phyloP scores from a whole-genome alignment of 441 rosid genomes.

The Jatropha podagrica region DNA sequence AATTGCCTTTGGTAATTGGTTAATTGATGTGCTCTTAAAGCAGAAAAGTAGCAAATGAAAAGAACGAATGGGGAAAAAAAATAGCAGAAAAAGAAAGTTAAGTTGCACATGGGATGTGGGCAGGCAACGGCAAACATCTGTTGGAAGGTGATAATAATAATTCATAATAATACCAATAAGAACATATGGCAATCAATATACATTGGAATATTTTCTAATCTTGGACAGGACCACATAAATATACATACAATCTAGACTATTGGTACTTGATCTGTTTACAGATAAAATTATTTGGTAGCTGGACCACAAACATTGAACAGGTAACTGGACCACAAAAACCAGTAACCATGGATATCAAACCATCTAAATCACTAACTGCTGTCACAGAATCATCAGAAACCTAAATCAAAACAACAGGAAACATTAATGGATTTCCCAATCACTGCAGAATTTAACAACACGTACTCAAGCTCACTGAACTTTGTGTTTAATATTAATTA shows the following conservation, averaged over 20 bases:
- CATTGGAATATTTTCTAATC: conserved; percentile 7
- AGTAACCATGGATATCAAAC: background rate
- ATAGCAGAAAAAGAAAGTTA: background rate
- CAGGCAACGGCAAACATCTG: background rate
- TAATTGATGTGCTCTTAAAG: background rate
- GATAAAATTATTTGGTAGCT: conserved; percentile 5
- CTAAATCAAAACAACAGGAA: background rate
- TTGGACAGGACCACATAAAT: conserved; percentile 24
- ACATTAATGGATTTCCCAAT: background rate
- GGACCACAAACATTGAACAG: conserved; percentile 15
- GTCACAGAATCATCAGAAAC: background rate
- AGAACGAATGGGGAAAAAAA: too few relatives aligned
- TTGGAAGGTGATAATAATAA: background rate
- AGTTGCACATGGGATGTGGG: conserved; percentile 19
- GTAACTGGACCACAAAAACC: background rate
- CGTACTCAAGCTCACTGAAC: background rate
- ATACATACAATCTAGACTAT: too few relatives aligned
- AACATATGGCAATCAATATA: background rate
- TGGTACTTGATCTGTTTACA: conserved; percentile 6
- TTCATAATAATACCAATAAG: background rate
- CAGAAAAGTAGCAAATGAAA: background rate
- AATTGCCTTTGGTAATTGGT: background rate
- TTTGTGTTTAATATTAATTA: background rate
- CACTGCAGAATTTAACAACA: background rate
- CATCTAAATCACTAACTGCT: conserved; percentile 9